Evolutionary conservation across 805 yeast species (phyloP), one percentile per base, ranked within the genome.

Genomic region (Yamadazyma kitorensis): DNA sequence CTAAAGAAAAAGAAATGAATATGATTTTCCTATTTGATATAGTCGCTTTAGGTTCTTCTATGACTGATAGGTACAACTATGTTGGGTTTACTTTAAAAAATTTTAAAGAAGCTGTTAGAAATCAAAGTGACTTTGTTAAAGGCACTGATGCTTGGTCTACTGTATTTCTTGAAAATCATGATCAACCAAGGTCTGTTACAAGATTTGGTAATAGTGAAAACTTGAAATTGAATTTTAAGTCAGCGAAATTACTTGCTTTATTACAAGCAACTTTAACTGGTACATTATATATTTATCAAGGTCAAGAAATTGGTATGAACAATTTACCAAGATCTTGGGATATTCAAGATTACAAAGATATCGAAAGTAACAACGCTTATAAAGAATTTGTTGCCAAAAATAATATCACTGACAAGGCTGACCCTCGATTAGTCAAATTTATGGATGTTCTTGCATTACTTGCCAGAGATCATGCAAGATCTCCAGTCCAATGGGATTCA

Each of bases 301-400:
- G 82, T 33, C 82, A 77, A 51, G 82, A 77, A 46, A 57, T 77
- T 40, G 82, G 78, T 21, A 71, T 70, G 72, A 64, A 66, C 34
- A 76, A 76, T 48, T 53, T 74, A 19, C 64, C 74, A 15, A 47
- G 55, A 33, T 48, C 50, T 25, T 74, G 78, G 78, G 59, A 62
- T 14, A 55, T 74, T 34, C 59, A 57, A 13, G 76, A 74, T 47
- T 76, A 74, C 54, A 53, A 60, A 42, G 82, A 76, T 47, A 66
- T 76, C 40, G 68, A 70, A 41, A 58, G 73, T 27, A 52, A 63
- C 43, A 69, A 68, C 49, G 62, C 66, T 49, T 67, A 61, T 54
- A 52, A 56, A 21, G 54, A 52, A 20, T 39, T 36, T 24, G 18
- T 36, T 19, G 65, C 57, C 40, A 37, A 48, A 39, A 43, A 48